Percentiles rank a stretch among this genome's conserved stretches.
phyloP scores from a whole-genome alignment of 2,329 filamentous ascomycete species.

The Geosmithia putterillii region DNA sequence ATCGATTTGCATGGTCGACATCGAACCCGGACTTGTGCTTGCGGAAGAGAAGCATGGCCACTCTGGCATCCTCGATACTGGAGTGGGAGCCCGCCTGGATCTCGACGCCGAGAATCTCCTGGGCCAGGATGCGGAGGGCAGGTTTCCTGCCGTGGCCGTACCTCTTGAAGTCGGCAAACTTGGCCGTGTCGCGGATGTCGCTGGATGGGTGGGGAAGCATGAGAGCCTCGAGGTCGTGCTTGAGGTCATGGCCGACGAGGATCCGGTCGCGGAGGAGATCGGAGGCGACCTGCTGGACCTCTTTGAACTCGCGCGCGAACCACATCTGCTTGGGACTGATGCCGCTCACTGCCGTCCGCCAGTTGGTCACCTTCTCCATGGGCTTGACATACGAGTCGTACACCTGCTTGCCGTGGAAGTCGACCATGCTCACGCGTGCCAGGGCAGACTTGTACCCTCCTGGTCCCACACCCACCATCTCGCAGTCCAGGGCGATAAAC shows the following conservation, averaged over 20 bases:
- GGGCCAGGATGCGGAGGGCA: constrained; percentile 45
- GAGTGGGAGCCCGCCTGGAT: constrained; percentile 55
- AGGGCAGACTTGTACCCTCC: constrained; percentile 61
- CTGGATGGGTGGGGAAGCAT: constrained; percentile 65
- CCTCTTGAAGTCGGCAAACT: constrained; percentile 61
- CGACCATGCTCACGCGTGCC: constrained; percentile 80
- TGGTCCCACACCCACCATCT: constrained; percentile 87
- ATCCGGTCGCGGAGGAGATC: constrained; percentile 58
- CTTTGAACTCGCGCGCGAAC: constrained; percentile 56
- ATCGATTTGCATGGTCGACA: constrained; percentile 60
- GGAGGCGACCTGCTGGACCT: constrained; percentile 63
- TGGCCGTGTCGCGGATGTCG: constrained; percentile 76
- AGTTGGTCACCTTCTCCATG: constrained; percentile 71
- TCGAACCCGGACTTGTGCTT: constrained; percentile 79
- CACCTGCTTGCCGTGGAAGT: constrained; percentile 83
- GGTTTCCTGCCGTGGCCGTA: constrained; percentile 57
- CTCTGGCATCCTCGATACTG: constrained; percentile 69
- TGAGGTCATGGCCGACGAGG: constrained; percentile 73
- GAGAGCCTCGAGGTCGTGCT: constrained; percentile 66
- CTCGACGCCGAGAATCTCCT: constrained; percentile 44
- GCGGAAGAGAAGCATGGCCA: constrained; percentile 80
- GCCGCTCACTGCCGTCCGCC: constrained; percentile 78
- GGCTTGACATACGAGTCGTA: constrained; percentile 89
- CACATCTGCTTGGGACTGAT: constrained; percentile 64
- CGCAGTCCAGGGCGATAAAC: constrained; percentile 89